phyloP scores from a whole-genome alignment of 768 basidiomycete species.

The Rhodotorula graminis region DNA sequence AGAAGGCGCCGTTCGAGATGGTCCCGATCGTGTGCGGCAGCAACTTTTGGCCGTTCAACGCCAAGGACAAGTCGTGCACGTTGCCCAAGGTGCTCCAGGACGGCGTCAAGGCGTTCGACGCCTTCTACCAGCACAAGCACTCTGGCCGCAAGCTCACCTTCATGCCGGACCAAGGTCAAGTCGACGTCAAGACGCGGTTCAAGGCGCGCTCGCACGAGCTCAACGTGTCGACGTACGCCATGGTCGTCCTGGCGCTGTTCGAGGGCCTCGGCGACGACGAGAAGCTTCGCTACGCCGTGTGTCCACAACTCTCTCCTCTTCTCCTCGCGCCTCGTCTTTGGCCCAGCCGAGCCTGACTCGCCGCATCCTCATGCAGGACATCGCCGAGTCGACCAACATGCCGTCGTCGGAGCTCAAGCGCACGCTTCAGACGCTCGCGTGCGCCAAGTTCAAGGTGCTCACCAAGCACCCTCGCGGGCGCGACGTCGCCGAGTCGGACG shows the following conservation, averaged over 20 bases:
- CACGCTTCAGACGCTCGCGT: slow-evolving; percentile 92
- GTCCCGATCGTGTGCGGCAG: slow-evolving; percentile 91
- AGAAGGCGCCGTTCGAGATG: slow-evolving; percentile 74
- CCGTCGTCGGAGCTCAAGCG: slow-evolving; percentile 74
- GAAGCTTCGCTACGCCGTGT: slow-evolving; percentile 68
- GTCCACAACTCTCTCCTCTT: slow-evolving; percentile 43
- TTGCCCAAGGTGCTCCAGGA: slow-evolving; percentile 63
- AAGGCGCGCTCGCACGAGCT: slow-evolving; percentile 75
- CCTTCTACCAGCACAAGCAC: slow-evolving; percentile 83
- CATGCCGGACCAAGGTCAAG: slow-evolving; percentile 84
- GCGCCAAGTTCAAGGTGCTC: slow-evolving; percentile 85
- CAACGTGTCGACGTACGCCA: slow-evolving; percentile 82
- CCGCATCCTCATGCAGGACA: slow-evolving; percentile 58
- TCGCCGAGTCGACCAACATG: slow-evolving; percentile 69
- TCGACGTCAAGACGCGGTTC: slow-evolving; percentile 79
- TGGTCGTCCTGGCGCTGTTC: slow-evolving; percentile 83
- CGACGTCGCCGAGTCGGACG: slow-evolving; percentile 68
- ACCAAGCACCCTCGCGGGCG: slow-evolving; percentile 85
- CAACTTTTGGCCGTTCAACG: slow-evolving; percentile 88
- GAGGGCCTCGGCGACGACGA: slow-evolving; percentile 66
- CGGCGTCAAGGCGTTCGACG: slow-evolving; percentile 72
- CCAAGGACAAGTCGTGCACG: slow-evolving; percentile 59
- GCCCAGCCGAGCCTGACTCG: not conserved
- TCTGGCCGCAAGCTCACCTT: slow-evolving; percentile 84
- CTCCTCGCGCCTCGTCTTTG: not conserved